These are phyloP conservation scores for Aureobasidium namibiae DNA, from an alignment of 2,329 filamentous ascomycete species.

Conservation along the genomic window DNA sequence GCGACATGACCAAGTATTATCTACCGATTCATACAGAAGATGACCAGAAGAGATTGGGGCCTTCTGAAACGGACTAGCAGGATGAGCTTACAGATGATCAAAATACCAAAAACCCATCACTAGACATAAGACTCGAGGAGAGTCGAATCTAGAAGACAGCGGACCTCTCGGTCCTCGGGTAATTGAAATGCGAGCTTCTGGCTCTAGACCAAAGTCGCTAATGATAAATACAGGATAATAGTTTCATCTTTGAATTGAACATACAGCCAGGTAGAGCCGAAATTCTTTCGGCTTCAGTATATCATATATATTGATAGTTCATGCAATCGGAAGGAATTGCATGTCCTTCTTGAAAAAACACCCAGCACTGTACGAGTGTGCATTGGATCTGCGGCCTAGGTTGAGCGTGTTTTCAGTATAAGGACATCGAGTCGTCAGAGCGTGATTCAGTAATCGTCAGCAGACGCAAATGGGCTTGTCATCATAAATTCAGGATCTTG, in stretches of 20 bases:
- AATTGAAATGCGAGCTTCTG: neutral
- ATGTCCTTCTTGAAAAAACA: conserved; percentile 14
- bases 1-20: too few relatives aligned
- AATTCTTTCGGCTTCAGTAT: too few relatives aligned
- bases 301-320: too few relatives aligned
- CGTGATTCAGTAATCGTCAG: conserved; percentile 7
- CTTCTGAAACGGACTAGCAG: neutral
- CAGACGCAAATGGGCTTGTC: conserved; percentile 19
- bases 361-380: neutral
- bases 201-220: neutral
- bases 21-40: too few relatives aligned
- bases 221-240: too few relatives aligned
- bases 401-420: neutral
- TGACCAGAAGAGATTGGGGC: too few relatives aligned
- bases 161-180: neutral
- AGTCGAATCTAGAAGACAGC: neutral
- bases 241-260: too few relatives aligned
- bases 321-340: conserved; percentile 5
- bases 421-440: neutral
- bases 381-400: neutral
- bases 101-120: too few relatives aligned
- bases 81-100: neutral
- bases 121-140: neutral
- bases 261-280: too few relatives aligned
- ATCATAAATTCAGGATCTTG: conserved; percentile 23